Evolutionary conservation across 257 asterid species (phyloP).

Genomic region (Capsicum pubescens): DNA sequence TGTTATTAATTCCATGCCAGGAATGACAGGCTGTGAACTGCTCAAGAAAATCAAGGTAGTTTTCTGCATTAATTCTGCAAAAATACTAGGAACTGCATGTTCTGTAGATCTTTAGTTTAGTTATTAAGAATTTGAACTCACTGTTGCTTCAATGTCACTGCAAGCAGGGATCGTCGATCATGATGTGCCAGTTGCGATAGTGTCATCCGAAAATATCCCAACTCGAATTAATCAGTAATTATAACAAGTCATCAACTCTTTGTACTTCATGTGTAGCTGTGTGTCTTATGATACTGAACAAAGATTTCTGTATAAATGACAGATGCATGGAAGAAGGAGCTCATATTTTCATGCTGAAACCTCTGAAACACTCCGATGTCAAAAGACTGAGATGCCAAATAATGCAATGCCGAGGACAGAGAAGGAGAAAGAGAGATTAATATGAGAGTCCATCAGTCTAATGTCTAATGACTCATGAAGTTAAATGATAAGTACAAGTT

Average conservation of each 20-base stretch:
- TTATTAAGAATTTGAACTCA: background rate
- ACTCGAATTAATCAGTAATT: conserved; percentile 61
- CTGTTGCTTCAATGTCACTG: background rate
- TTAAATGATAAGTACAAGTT: background rate
- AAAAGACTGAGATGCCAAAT: conserved; percentile 53
- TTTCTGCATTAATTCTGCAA: background rate
- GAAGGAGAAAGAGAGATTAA: background rate
- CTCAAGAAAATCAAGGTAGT: conserved; percentile 68
- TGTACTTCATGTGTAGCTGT: background rate
- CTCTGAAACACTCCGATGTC: conserved; percentile 62
- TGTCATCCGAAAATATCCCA: conserved; percentile 72
- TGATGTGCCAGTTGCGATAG: conserved; percentile 63
- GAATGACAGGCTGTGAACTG: conserved; percentile 69
- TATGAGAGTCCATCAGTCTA: background rate
- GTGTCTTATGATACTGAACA: background rate
- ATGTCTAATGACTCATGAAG: background rate
- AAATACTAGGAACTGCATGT: too few relatives aligned
- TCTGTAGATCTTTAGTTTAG: background rate
- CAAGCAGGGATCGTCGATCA: conserved; percentile 54
- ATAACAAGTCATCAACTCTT: background rate
- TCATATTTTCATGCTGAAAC: conserved; percentile 67
- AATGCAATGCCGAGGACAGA: conserved; percentile 39
- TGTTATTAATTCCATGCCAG: conserved; percentile 48
- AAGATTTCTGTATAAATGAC: background rate
- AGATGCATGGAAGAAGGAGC: conserved; percentile 74